These are phyloP conservation scores for Flaveria ramosissima DNA, from an alignment of 129 eudicot species.

Conservation along the genomic window DNA sequence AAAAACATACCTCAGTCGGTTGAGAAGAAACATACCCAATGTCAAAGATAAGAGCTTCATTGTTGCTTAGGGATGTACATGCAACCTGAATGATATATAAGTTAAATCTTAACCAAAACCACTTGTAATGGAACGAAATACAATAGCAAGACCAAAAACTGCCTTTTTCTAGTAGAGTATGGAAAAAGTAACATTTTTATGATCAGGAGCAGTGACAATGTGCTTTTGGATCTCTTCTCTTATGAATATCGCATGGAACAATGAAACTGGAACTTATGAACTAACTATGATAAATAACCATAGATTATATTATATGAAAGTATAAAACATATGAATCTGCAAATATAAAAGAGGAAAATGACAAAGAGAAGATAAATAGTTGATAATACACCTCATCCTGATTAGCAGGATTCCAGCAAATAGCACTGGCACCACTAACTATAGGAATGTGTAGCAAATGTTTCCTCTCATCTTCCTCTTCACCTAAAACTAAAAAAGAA, in stretches of 20 bases:
- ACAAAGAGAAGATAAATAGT: constrained; percentile 10
- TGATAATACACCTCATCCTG: constrained; percentile 72
- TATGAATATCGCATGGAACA: neutral
- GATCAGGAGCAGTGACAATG: neutral
- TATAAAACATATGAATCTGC: constrained; percentile 8
- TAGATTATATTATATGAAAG: neutral
- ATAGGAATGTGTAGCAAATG: constrained; percentile 68
- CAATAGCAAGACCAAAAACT: neutral
- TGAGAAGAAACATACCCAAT: constrained; percentile 75
- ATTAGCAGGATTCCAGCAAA: constrained; percentile 86
- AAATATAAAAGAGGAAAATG: neutral
- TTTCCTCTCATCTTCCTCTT: constrained; percentile 63
- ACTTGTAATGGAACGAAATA: neutral
- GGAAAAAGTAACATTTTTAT: neutral
- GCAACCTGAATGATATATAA: constrained; percentile 56
- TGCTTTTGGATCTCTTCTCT: neutral
- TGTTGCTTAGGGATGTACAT: constrained; percentile 63
- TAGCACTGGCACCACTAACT: constrained; percentile 45
- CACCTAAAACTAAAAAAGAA: constrained; percentile 28
- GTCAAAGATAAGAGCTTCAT: constrained; percentile 68
- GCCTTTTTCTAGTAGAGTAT: neutral
- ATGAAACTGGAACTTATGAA: neutral
- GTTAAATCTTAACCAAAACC: constrained; percentile 12
- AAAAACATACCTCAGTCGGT: constrained; percentile 67
- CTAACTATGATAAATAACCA: neutral